phyloP scores from a whole-genome alignment of 495 filamentous ascomycete genomes.

The Aspergillus nanangensis region DNA sequence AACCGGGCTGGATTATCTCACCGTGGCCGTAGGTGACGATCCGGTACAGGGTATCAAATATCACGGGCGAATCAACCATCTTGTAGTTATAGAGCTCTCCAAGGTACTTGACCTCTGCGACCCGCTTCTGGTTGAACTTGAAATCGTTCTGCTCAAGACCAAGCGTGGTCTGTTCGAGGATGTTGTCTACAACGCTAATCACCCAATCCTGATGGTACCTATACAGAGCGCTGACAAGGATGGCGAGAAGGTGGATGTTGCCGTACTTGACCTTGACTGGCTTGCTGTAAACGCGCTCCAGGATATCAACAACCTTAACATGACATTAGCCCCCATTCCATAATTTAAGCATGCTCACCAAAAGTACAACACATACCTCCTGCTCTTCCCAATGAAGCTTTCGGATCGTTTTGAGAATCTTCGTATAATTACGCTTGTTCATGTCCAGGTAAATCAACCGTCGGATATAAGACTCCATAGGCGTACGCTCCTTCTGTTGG shows the following conservation, averaged over 20 bases:
- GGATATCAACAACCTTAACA: conserved; percentile 64
- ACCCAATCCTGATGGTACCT: conserved; percentile 90
- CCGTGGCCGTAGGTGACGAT: conserved; percentile 89
- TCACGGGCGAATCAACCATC: conserved; percentile 91
- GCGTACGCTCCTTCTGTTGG: conserved; percentile 90
- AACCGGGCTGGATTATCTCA: conserved; percentile 41
- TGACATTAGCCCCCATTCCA: conserved; percentile 10
- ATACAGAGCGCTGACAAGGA: conserved; percentile 83
- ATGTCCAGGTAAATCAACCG: conserved; percentile 89
- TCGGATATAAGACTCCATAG: conserved; percentile 86
- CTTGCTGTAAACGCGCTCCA: conserved; percentile 91
- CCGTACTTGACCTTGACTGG: conserved; percentile 97
- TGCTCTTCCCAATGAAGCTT: conserved; percentile 96
- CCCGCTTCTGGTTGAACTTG: conserved; percentile 92
- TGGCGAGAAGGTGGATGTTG: conserved; percentile 91
- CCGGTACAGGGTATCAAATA: conserved; percentile 93
- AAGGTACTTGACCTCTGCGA: conserved; percentile 94
- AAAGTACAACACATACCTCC: conserved; percentile 50
- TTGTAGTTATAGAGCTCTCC: conserved; percentile 98
- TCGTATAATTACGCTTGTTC: conserved; percentile 90
- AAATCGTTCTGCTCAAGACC: conserved; percentile 96
- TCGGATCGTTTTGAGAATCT: conserved; percentile 85
- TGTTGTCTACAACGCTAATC: conserved; percentile 80
- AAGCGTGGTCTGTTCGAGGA: conserved; percentile 81
- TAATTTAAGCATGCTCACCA: not conserved